These are phyloP conservation scores for Saturnispora sanitii DNA, from an alignment of 805 yeast species.

Conservation along the genomic window DNA sequence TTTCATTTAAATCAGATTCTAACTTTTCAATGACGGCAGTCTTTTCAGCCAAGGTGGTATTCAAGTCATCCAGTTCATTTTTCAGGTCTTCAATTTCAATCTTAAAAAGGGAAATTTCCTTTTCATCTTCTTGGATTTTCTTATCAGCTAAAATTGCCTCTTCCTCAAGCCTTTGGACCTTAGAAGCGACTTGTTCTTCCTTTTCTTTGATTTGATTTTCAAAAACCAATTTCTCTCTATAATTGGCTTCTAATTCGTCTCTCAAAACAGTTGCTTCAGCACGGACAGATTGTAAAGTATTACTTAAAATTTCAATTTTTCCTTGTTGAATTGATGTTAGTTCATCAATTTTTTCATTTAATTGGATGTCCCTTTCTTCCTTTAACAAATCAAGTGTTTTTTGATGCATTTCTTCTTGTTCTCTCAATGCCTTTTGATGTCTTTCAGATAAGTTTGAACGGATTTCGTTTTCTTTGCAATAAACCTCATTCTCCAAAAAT, in stretches of 20 bases:
- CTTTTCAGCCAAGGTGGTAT: background rate
- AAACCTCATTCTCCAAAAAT: background rate
- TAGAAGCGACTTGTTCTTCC: constrained; percentile 1
- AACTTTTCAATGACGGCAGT: background rate
- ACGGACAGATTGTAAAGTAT: constrained; percentile 6
- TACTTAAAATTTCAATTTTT: constrained; percentile 1
- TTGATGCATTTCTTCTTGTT: constrained; percentile 28
- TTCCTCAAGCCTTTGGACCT: background rate
- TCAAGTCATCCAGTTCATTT: constrained; percentile 5
- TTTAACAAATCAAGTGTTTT: constrained; percentile 26
- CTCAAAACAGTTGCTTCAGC: constrained; percentile 10
- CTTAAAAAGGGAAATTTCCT: constrained; percentile 5
- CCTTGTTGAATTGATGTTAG: background rate
- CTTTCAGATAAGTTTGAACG: constrained; percentile 21
- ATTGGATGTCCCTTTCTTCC: constrained; percentile 26
- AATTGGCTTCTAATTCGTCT: background rate
- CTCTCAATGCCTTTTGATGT: constrained; percentile 28
- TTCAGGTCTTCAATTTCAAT: constrained; percentile 8
- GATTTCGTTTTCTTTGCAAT: constrained; percentile 19
- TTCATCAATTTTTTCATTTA: constrained; percentile 22
- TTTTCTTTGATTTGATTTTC: constrained; percentile 2
- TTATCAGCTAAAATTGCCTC: constrained; percentile 2
- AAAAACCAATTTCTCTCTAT: constrained; percentile 2
- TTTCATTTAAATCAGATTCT: background rate
- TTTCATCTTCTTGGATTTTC: constrained; percentile 3